These are phyloP conservation scores for Colletotrichum tabaci DNA, from an alignment of 2,329 filamentous ascomycete species.

Conservation along the genomic window DNA sequence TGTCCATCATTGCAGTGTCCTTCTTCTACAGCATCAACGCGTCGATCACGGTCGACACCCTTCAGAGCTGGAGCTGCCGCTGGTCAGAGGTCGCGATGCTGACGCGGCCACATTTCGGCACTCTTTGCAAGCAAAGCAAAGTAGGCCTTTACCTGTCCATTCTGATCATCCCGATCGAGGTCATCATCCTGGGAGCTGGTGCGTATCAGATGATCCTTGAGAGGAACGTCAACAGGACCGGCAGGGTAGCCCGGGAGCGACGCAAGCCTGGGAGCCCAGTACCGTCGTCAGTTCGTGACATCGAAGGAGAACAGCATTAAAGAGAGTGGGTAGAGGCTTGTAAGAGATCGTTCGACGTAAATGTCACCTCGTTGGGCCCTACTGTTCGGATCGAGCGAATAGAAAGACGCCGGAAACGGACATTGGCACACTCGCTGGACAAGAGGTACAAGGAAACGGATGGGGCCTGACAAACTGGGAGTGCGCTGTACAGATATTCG, in stretches of 20 bases:
- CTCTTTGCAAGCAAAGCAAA: slow-evolving; percentile 70
- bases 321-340: background rate
- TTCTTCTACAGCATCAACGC: slow-evolving; percentile 72
- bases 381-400: background rate
- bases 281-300: slow-evolving; percentile 34
- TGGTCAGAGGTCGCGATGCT: slow-evolving; percentile 70
- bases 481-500: slow-evolving; percentile 9
- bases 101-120: slow-evolving; percentile 67
- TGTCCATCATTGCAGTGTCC: slow-evolving; percentile 66
- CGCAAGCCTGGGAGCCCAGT: slow-evolving; percentile 53
- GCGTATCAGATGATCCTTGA: slow-evolving; percentile 62
- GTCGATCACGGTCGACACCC: slow-evolving; percentile 66
- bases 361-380: background rate
- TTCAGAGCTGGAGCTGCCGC: slow-evolving; percentile 75
- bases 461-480: background rate
- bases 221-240: slow-evolving; percentile 57
- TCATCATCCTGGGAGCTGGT: slow-evolving; percentile 62
- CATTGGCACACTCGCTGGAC: background rate
- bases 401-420: slow-evolving; percentile 25
- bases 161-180: slow-evolving; percentile 71
- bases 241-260: slow-evolving; percentile 44
- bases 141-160: slow-evolving; percentile 69
- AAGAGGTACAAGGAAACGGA: background rate
- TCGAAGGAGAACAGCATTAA: slow-evolving; percentile 28
- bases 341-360: background rate